A percentile compares a stretch with the other conserved stretches of the same genome.
These are phyloP conservation scores for Aspergillus phoenicis DNA, from an alignment of 2,329 filamentous ascomycete species.

Conservation along the genomic window DNA sequence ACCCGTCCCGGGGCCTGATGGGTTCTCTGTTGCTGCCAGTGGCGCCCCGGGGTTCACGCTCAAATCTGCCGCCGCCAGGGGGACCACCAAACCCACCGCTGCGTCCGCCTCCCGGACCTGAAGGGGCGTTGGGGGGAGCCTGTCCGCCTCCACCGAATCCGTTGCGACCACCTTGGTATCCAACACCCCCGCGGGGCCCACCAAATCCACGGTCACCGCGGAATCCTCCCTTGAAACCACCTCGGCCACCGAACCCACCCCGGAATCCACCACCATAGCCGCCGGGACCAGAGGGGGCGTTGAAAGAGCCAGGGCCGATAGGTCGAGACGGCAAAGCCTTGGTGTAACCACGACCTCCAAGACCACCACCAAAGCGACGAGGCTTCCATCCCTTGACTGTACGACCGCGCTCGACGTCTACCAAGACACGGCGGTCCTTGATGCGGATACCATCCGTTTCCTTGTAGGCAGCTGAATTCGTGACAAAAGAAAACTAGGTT, in stretches of 20 bases:
- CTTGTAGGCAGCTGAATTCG: slow-evolving; percentile 82
- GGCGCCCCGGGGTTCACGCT: slow-evolving; percentile 57
- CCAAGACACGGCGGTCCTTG: slow-evolving; percentile 86
- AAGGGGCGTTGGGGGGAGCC: slow-evolving; percentile 53
- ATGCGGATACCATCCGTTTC: slow-evolving; percentile 86
- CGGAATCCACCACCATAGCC: slow-evolving; percentile 60
- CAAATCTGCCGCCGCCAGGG: slow-evolving; percentile 39
- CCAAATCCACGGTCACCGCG: slow-evolving; percentile 56
- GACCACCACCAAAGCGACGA: slow-evolving; percentile 83
- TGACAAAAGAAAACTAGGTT: slow-evolving; percentile 37
- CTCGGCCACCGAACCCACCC: slow-evolving; percentile 54
- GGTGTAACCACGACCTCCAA: slow-evolving; percentile 91
- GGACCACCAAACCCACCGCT: slow-evolving; percentile 53
- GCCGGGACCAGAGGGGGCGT: slow-evolving; percentile 58
- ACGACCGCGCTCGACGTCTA: slow-evolving; percentile 93
- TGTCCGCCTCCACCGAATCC: slow-evolving; percentile 52
- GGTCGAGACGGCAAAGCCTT: slow-evolving; percentile 75
- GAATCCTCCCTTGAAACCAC: slow-evolving; percentile 55
- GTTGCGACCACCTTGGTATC: slow-evolving; percentile 61
- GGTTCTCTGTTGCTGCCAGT: slow-evolving; percentile 84
- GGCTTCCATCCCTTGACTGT: slow-evolving; percentile 94
- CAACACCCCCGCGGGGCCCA: slow-evolving; percentile 54
- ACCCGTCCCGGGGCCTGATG: slow-evolving; percentile 68
- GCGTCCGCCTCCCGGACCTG: slow-evolving; percentile 59
- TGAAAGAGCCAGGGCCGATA: slow-evolving; percentile 62